Conservation (phyloP, 2,329 filamentous ascomycete species). For the Epichloe bromicola region DNA sequence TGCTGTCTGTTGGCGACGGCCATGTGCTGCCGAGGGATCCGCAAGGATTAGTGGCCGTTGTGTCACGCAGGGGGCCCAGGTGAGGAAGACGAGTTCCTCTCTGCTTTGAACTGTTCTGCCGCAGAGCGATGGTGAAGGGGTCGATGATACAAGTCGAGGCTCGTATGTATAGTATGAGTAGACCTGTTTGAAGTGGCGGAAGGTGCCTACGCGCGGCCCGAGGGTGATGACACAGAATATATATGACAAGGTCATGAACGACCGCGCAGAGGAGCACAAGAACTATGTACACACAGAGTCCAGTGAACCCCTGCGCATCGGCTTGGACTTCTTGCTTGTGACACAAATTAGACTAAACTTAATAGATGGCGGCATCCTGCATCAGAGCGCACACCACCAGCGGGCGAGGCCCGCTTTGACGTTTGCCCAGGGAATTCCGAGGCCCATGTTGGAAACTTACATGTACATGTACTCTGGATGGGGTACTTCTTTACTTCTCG, state of each 20-base stretch:
- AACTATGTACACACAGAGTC: neutral
- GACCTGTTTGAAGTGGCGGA: neutral
- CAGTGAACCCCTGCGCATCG: neutral
- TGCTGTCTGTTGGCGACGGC: neutral
- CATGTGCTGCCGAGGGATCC: neutral
- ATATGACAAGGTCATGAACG: neutral
- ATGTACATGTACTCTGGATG: neutral
- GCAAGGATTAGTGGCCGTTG: neutral
- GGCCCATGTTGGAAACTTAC: neutral
- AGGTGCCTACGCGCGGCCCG: neutral
- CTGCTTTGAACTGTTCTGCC: neutral
- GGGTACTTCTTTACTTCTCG: neutral
- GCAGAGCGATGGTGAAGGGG: neutral
- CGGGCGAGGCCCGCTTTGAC: neutral
- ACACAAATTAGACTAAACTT: slow-evolving; percentile 2
- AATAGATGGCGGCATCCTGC: slow-evolving; percentile 5
- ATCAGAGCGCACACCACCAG: slow-evolving; percentile 4
- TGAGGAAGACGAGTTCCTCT: neutral
- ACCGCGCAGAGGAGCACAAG: neutral
- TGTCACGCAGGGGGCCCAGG: neutral
- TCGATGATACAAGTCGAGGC: neutral
- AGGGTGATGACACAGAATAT: slow-evolving; percentile 1
- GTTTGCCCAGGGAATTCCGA: neutral
- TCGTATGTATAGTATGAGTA: neutral
- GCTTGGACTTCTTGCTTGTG: neutral